Evolutionary conservation across 1,284 basidiomycete genomes (phyloP), one percentile per base, ranked within the genome.

Genomic region (Puccinia polysora): DNA sequence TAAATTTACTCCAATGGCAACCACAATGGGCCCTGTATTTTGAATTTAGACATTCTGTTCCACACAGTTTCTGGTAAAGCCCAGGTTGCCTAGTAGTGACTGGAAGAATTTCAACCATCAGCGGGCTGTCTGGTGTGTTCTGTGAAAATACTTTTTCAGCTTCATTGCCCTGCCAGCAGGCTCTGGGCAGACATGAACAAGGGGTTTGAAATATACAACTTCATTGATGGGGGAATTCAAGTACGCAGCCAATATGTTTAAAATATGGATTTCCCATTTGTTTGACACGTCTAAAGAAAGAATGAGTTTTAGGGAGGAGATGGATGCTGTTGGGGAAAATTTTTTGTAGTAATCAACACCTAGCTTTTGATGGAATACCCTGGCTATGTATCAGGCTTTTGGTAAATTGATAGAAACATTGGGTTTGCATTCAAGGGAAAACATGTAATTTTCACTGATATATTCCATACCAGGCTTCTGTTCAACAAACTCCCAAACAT

Each of bases 321-420:
- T 18, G 7, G 40, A 45, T 2, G 59, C 43, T 1, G 59, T 62
- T 2, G 59, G 59, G 15, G 59, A 38, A n/a, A 45, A 62, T 4
- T 23, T 49, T n/a, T 62, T 38, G 23, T 62, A 45, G 25, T 43
- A 62, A 15, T 62, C 59, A n/a, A 49, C 4, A 3, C 59, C 59
- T 15, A 62, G 28, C 15, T 28, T 7, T 62, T 62, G 59, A 23
- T 47, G 43, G 28, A 62, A 62, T 0, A 38, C 59, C 28, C 47
- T 43, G 12, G 59, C 38, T 2, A 62, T 43, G 20, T 62, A 62
- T 14, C 59, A 6, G 2, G 59, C 43, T n/a, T 43, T 20, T 7
- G n/a, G n/a, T n/a, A n/a, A n/a, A n/a, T n/a, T n/a, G n/a, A n/a
- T n/a, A n/a, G n/a, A n/a, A n/a, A n/a, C n/a, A n/a, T n/a, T n/a